Conservation (phyloP, 2,329 filamentous ascomycete genomes). For the Clarireedia sp. region DNA sequence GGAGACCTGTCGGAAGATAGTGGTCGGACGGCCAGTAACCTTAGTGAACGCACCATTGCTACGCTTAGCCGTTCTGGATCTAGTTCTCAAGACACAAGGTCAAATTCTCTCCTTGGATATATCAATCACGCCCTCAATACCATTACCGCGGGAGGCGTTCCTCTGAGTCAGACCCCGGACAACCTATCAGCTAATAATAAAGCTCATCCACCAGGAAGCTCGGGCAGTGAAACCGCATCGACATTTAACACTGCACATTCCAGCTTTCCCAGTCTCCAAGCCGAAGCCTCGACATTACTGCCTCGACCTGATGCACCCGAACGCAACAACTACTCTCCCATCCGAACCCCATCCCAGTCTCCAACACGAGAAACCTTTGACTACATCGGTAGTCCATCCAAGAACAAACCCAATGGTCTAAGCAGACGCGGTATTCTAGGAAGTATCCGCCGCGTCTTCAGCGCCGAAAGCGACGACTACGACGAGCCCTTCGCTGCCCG, state of each 20-base stretch:
- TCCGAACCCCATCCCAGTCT: constrained; percentile 11
- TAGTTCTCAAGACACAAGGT: constrained; percentile 22
- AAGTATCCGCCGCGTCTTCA: constrained; percentile 42
- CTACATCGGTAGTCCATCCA: constrained; percentile 45
- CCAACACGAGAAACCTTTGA: constrained; percentile 14
- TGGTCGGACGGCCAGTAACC: constrained; percentile 28
- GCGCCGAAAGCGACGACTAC: neutral
- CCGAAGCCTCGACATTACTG: constrained; percentile 25
- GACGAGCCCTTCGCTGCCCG: neutral
- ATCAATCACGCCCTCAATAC: constrained; percentile 24
- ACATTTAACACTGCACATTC: constrained; percentile 28
- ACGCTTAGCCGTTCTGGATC: constrained; percentile 24
- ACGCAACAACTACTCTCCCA: neutral
- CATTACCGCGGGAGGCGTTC: constrained; percentile 19
- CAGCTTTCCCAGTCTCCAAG: constrained; percentile 24
- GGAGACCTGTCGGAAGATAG: constrained; percentile 23
- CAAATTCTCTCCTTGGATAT: constrained; percentile 27
- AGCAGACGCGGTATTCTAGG: constrained; percentile 49
- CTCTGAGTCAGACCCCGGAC: constrained; percentile 18
- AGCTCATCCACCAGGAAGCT: constrained; percentile 17
- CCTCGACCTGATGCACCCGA: constrained; percentile 17
- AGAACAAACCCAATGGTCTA: constrained; percentile 38
- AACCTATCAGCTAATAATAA: constrained; percentile 2
- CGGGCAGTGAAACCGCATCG: constrained; percentile 18
- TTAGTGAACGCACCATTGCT: constrained; percentile 27